Evolutionary conservation across 352 stramenopile species (phyloP).

Genomic region (Phytophthora lateralis): DNA sequence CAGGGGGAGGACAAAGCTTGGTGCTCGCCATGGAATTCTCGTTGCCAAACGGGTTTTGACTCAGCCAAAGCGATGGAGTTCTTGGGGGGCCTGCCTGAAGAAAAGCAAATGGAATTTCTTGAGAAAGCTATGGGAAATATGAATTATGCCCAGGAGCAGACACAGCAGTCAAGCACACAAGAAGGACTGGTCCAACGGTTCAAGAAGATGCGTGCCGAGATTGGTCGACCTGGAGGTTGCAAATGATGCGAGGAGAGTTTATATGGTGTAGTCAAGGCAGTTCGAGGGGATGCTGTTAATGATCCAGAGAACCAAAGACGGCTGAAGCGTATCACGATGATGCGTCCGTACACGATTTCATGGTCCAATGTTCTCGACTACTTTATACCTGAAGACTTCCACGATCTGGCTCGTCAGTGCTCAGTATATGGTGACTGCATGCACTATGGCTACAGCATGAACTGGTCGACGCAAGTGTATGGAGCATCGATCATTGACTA

Average conservation of each 20-base stretch:
- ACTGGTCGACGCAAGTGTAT: slow-evolving; percentile 28
- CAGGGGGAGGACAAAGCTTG: background rate
- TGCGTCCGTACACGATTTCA: slow-evolving; percentile 32
- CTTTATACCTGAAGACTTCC: slow-evolving; percentile 26
- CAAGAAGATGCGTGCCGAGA: slow-evolving; percentile 23
- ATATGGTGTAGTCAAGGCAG: slow-evolving; percentile 14
- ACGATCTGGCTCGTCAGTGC: slow-evolving; percentile 26
- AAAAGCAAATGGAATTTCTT: slow-evolving; percentile 6
- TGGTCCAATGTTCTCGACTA: slow-evolving; percentile 32
- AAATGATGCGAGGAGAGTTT: background rate
- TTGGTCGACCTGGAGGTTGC: background rate
- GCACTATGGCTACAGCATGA: slow-evolving; percentile 36
- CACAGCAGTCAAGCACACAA: slow-evolving; percentile 8
- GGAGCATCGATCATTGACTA: slow-evolving; percentile 28
- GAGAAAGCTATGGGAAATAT: background rate
- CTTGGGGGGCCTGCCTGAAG: slow-evolving; percentile 5
- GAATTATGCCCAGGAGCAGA: background rate
- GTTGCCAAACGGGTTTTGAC: slow-evolving; percentile 13
- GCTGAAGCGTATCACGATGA: slow-evolving; percentile 11
- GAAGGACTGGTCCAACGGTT: slow-evolving; percentile 30
- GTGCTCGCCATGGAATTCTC: slow-evolving; percentile 11
- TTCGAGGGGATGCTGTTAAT: slow-evolving; percentile 1
- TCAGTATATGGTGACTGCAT: slow-evolving; percentile 17
- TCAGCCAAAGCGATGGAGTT: slow-evolving; percentile 11
- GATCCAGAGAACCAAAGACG: slow-evolving; percentile 7